phyloP scores from a whole-genome alignment of 257 asterid species.

The Jaltomata sinuosa region DNA sequence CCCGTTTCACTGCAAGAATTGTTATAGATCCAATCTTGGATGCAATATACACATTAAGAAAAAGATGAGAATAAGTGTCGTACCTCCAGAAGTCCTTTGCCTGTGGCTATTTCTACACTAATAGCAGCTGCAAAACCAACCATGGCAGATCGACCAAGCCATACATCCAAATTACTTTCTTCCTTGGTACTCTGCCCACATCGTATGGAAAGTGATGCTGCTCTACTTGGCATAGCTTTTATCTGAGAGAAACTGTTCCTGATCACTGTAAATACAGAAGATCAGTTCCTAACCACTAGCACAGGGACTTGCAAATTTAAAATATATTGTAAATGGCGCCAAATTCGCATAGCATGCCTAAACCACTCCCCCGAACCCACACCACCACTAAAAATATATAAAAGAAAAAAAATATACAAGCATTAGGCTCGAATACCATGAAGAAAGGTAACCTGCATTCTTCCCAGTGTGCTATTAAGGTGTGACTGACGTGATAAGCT shows the following conservation, averaged over 20 bases:
- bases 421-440: not conserved
- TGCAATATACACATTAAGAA: not conserved
- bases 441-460: not conserved
- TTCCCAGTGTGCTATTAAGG: not conserved
- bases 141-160: conserved; percentile 92
- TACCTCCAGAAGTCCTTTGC: conserved; percentile 73
- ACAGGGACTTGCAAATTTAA: not conserved
- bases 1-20: not conserved
- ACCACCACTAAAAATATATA: not conserved
- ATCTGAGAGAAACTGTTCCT: conserved; percentile 14
- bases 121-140: conserved; percentile 69
- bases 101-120: conserved; percentile 66
- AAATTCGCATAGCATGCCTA: not conserved
- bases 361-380: not conserved
- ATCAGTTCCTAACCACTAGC: not conserved
- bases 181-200: conserved; percentile 72
- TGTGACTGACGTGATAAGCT: not conserved
- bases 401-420: not conserved
- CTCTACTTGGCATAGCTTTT: conserved; percentile 8
- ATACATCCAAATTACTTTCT: conserved; percentile 53
- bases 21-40: not conserved
- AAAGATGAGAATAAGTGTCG: not conserved
- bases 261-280: conserved; percentile 26
- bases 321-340: not conserved
- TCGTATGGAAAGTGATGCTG: conserved; percentile 36